A percentile compares a stretch with the other conserved stretches of the same genome.
Evolutionary conservation across 495 filamentous ascomycete genomes (phyloP).

Genomic region (Cryomyces antarcticus): DNA sequence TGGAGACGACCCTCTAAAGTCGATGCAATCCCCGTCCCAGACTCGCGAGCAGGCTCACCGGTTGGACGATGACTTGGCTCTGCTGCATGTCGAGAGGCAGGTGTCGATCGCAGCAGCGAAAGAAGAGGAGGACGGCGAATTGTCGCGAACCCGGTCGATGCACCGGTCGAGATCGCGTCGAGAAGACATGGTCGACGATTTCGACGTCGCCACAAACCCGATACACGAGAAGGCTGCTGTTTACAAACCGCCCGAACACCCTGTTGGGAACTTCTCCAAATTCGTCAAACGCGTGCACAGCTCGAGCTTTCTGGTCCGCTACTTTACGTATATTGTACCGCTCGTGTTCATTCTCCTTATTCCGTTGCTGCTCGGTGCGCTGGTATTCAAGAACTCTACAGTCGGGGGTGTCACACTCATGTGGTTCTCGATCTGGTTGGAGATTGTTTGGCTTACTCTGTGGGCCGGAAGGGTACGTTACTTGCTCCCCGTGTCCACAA

Average conservation of each 20-base stretch:
- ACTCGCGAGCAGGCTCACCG: conserved; percentile 47
- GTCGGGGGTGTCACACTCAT: conserved; percentile 60
- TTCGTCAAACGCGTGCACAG: conserved; percentile 48
- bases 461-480: conserved; percentile 53
- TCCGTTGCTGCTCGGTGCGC: conserved; percentile 57
- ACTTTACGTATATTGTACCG: conserved; percentile 72
- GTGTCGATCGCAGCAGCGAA: conserved; percentile 36
- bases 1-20: conserved; percentile 10
- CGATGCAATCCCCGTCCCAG: conserved; percentile 26
- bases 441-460: conserved; percentile 78
- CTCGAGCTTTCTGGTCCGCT: conserved; percentile 62
- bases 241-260: conserved; percentile 49
- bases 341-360: conserved; percentile 53
- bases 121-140: conserved; percentile 13
- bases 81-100: conserved; percentile 64
- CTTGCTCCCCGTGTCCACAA: neutral
- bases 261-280: conserved; percentile 36
- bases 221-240: conserved; percentile 47
- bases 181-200: conserved; percentile 56
- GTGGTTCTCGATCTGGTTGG: conserved; percentile 92
- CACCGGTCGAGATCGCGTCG: conserved; percentile 28
- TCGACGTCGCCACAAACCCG: conserved; percentile 56
- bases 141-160: conserved; percentile 23
- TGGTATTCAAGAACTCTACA: conserved; percentile 40
- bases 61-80: conserved; percentile 65